Conservation (phyloP, 352 stramenopile species). For the Globisporangium mamillatum region DNA sequence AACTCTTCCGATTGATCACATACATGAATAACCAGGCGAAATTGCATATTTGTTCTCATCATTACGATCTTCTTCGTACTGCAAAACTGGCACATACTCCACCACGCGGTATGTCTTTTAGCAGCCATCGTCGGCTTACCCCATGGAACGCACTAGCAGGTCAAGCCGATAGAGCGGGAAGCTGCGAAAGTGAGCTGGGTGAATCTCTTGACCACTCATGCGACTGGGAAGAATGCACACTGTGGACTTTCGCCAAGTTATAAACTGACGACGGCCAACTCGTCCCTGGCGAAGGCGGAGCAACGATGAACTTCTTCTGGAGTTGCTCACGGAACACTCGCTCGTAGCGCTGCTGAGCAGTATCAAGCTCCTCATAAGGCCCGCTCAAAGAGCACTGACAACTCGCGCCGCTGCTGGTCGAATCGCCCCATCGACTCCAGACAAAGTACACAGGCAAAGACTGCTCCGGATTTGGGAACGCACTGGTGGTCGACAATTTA, state of each 20-base stretch:
- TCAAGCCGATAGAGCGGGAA: constrained; percentile 12
- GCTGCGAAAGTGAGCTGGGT: neutral
- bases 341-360: constrained; percentile 34
- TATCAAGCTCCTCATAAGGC: constrained; percentile 32
- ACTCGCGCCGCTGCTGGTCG: neutral
- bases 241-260: neutral
- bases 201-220: constrained; percentile 2
- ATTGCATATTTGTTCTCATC: neutral
- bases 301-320: constrained; percentile 7
- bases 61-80: neutral
- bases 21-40: neutral
- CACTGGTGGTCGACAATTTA: neutral
- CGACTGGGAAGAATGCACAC: neutral
- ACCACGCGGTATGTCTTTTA: neutral
- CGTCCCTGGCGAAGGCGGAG: neutral
- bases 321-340: constrained; percentile 22
- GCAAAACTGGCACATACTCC: neutral
- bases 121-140: neutral
- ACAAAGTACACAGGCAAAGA: constrained; percentile 27
- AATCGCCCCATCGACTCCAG: constrained; percentile 41
- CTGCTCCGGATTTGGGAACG: neutral
- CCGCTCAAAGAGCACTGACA: constrained; percentile 28
- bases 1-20: neutral
- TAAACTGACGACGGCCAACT: neutral
- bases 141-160: neutral